phyloP scores from a whole-genome alignment of 768 basidiomycete genomes.

The Macrolepiota dolichaula region DNA sequence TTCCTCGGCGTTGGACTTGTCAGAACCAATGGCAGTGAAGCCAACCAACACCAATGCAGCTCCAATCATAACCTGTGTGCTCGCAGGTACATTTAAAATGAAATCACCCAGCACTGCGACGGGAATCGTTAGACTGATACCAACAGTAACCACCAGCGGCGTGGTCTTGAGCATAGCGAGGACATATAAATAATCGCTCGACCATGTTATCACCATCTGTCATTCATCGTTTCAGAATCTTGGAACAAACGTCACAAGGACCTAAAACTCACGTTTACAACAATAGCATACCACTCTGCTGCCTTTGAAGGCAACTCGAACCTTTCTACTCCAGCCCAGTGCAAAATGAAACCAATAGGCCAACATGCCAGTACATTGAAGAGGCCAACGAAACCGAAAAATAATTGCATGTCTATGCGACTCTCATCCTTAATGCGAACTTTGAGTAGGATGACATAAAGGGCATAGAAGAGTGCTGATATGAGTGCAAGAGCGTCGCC shows the following conservation, averaged over 20 bases:
- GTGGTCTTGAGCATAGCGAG: conserved; percentile 96
- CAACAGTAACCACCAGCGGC: conserved; percentile 89
- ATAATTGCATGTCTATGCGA: conserved; percentile 88
- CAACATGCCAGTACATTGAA: conserved; percentile 77
- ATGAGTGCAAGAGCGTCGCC: conserved; percentile 85
- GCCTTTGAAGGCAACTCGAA: conserved; percentile 65
- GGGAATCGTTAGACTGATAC: conserved; percentile 91
- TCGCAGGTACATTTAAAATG: conserved; percentile 34
- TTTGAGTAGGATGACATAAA: conserved; percentile 89
- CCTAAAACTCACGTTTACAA: conserved; percentile 33
- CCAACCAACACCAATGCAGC: conserved; percentile 72
- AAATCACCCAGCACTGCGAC: conserved; percentile 82
- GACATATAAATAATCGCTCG: conserved; percentile 84
- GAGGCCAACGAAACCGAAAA: conserved; percentile 91
- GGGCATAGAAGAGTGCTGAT: conserved; percentile 85
- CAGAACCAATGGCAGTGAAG: conserved; percentile 49
- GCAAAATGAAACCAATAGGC: conserved; percentile 77
- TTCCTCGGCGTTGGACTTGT: conserved; percentile 20
- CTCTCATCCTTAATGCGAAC: conserved; percentile 79
- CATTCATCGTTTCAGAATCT: background rate
- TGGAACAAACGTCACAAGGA: background rate
- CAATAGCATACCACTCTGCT: conserved; percentile 32
- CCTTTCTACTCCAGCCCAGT: conserved; percentile 66
- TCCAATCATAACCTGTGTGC: conserved; percentile 63
- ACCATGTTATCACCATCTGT: conserved; percentile 81